A percentile compares a stretch with the other conserved stretches of the same genome.
Conservation (phyloP, 1,284 basidiomycete genomes). For the Phellinidium pouzarii region DNA sequence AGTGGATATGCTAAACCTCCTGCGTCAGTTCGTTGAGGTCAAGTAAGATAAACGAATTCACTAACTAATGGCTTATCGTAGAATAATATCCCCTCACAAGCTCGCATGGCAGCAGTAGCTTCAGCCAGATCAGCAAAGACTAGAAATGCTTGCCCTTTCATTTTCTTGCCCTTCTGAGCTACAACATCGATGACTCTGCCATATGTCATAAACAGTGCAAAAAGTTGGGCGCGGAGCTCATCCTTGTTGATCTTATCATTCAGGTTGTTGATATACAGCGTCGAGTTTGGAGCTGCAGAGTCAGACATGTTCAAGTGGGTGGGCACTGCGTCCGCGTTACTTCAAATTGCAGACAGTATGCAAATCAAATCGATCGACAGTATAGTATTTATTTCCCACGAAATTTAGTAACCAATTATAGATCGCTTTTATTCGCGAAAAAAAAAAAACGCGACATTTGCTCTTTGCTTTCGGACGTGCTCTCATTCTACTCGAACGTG, state of each 20-base stretch:
- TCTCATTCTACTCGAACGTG: slow-evolving; percentile 7
- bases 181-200: slow-evolving; percentile 92
- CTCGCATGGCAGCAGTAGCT: slow-evolving; percentile 87
- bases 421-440: too few relatives aligned
- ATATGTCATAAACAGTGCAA: slow-evolving; percentile 88
- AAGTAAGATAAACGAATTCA: slow-evolving; percentile 22
- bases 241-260: slow-evolving; percentile 93
- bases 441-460: neutral
- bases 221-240: slow-evolving; percentile 81
- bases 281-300: slow-evolving; percentile 66
- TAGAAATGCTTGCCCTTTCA: slow-evolving; percentile 95
- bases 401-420: too few relatives aligned
- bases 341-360: too few relatives aligned
- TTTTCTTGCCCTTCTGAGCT: slow-evolving; percentile 81
- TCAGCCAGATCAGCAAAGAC: slow-evolving; percentile 87
- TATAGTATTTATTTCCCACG: neutral
- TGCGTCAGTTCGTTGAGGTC: neutral
- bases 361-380: neutral
- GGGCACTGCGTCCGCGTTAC: neutral
- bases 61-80: slow-evolving; percentile 88
- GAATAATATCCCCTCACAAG: slow-evolving; percentile 86
- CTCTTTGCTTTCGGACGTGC: too few relatives aligned
- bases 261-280: slow-evolving; percentile 92
- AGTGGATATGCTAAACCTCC: slow-evolving; percentile 67
- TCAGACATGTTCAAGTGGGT: slow-evolving; percentile 6